Evolutionary conservation across 345 rosid species (phyloP), one percentile per base, ranked within the genome.

Genomic region (Euphorbia peplus): DNA sequence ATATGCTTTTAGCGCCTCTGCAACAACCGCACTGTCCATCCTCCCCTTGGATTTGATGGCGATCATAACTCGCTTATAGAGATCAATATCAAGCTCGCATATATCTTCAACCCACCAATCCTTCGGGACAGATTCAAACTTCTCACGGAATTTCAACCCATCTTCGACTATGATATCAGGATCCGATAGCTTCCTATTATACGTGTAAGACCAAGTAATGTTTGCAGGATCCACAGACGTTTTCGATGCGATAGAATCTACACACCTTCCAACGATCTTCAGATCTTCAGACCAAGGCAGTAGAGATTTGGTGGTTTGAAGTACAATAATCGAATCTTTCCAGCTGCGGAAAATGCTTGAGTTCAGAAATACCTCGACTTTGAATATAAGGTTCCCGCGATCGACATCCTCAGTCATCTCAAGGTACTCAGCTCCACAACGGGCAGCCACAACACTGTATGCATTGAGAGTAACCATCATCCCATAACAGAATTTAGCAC

Each of bases 71-170:
- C 80, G 78, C 78, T 91, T 85, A 67, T 84, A 93, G 67, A 87
- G 80, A 81, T 84, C 88, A 67, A 91, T 81, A 63, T 91, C 96
- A 8, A 93, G 85, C 70, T 89, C 98, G 53, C 90, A 88, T 21
- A 87, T 68, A 82, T 91, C 98, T 88, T 93, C 98, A 2, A 89
- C 92, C 98, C 98, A 93, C 98, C 97, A 93, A 77, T 93, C 98
- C 69, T 79, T 83, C 0, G 98, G 97, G 74, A 92, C 83, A 73
- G 81, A 81, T 21, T 85, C 83, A 52, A 60, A 64, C 77, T 79
- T 85, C 66, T 83, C 90, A n/a, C 63, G 71, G 28, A 77, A 76
- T 35, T 78, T 80, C 41, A 69, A 56, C n/a, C 81, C 81, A n/a
- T 70, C 85, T 63, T 78, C 85, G 3, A 81, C 75, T 55, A 83